Base-by-base conservation (phyloP, 163 green algal genomes). In the Volvox carteri region DNA sequence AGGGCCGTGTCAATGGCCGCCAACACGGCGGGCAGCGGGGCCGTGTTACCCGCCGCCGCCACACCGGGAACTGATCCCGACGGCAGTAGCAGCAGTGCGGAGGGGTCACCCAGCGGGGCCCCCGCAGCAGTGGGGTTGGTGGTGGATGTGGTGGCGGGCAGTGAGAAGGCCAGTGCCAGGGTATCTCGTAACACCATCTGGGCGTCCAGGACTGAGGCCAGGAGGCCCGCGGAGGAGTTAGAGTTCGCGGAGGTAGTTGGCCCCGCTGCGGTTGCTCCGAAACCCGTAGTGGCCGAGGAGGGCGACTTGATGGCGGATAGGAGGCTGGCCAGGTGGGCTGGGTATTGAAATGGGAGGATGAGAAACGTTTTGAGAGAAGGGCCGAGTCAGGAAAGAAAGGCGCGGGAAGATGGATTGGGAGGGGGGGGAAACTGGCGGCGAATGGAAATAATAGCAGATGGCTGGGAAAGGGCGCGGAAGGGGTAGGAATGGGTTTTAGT, bases 21-120 rank as follows among this genome's bases (percentile, higher is more conserved):
- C 67, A 88, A 52, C 23, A 83, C 25, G 2, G 48, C 30, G 3
- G 83, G 83, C 50, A 88, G 21, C 25, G 48, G 35, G 30, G 33
- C 50, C 23, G n/a, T 21, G 50, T 72, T 87, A 33, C 39, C 37
- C 25, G 67, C 0, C 9, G 83, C 67, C 19, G 68, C 39, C 4
- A 18, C 44, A 7, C 80, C 80, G 14, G 78, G 41, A 11, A 79
- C 65, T 3, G 42, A 46, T 18, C 46, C 46, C 7, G 46, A 42
- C 1, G 81, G 81, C 65, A 79, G 81, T 65, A 87, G 65, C 65
- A 58, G 72, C 72, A 42, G 28, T 65, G 62, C n/a, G n/a, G n/a
- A n/a, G n/a, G n/a, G n/a, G n/a, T n/a, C n/a, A n/a, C n/a, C n/a
- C 56, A 28, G 56, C 56, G 56, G 9, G 19, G 56, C 62, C 62